Conservation (phyloP, 257 asterid genomes). For the Solanum commersonii region DNA sequence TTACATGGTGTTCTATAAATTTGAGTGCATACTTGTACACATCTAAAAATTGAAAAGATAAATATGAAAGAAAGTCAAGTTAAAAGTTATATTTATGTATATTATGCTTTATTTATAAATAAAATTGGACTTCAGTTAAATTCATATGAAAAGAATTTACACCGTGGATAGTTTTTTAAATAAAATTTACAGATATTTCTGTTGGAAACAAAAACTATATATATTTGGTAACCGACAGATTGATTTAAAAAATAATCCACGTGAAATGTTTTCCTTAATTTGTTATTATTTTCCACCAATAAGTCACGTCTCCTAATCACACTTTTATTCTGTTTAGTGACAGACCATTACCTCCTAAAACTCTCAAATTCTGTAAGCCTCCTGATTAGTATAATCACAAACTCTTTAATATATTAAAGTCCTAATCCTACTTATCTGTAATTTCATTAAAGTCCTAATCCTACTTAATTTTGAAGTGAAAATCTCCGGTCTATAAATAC, state of each 20-base stretch:
- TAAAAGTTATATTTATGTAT: no score
- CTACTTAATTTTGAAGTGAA: neutral
- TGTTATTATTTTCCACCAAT: neutral
- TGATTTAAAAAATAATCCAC: neutral
- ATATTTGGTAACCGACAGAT: neutral
- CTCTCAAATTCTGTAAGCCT: neutral
- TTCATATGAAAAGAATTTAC: neutral
- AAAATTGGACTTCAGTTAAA: no score
- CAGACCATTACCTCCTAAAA: neutral
- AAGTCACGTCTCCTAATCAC: neutral
- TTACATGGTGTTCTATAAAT: no score
- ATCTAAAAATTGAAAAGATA: no score
- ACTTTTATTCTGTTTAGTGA: neutral
- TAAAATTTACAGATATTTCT: no score
- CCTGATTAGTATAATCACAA: neutral
- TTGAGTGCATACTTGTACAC: accelerated
- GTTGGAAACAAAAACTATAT: no score
- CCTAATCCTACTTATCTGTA: neutral
- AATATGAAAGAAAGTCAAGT: no score
- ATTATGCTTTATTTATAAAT: no score
- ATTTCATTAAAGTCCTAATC: neutral
- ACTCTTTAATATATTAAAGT: neutral
- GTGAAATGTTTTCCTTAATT: neutral
- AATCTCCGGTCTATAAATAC: neutral
- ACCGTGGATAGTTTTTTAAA: neutral